phyloP scores from a whole-genome alignment of 305 asterid genomes.

The Withania somnifera region DNA sequence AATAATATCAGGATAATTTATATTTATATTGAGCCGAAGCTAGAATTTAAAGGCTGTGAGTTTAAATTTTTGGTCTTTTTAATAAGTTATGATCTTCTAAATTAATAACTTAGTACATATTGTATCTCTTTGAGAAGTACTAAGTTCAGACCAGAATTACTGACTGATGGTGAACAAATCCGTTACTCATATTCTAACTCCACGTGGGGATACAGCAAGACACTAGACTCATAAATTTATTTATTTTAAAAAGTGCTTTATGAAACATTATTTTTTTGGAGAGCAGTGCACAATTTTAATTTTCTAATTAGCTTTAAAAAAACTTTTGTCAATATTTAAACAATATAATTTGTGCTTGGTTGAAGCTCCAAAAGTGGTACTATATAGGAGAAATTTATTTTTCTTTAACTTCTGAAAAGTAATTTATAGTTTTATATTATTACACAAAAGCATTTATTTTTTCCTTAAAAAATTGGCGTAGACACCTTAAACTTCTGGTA shows the following conservation, averaged over 20 bases:
- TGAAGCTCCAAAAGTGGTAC: no score
- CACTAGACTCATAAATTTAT: background rate
- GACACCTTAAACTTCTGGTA: background rate
- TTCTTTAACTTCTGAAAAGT: no score
- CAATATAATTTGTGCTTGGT: background rate
- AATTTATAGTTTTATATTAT: no score
- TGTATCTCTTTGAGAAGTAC: background rate
- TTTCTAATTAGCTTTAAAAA: no score
- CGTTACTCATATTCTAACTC: background rate
- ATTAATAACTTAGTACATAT: background rate
- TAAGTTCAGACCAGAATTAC: background rate
- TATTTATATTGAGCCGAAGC: fast-evolving
- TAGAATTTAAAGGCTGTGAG: background rate
- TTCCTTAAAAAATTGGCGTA: background rate
- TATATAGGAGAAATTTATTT: no score
- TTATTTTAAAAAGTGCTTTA: background rate
- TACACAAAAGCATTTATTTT: no score
- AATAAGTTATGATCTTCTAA: background rate
- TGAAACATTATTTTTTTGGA: background rate
- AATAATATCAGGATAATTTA: background rate
- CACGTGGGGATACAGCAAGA: background rate
- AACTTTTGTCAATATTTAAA: background rate
- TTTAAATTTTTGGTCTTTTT: background rate
- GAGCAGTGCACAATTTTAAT: no score
- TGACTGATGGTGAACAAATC: background rate